These are phyloP conservation scores for Myxozyma melibiosi DNA, from an alignment of 805 yeast species.

Conservation along the genomic window DNA sequence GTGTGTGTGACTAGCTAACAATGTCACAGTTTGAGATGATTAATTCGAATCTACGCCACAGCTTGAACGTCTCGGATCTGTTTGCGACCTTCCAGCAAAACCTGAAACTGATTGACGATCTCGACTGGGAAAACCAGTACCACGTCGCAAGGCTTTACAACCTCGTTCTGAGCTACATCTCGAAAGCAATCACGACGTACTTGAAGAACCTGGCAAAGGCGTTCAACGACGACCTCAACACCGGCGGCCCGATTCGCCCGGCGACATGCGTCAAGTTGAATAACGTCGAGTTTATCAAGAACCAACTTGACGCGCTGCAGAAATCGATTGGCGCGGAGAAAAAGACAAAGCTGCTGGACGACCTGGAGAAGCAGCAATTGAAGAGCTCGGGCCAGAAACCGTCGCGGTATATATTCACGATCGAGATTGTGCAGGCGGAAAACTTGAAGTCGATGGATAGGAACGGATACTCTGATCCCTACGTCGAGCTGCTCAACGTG, in stretches of 20 bases:
- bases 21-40: neutral
- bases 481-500: constrained; percentile 65
- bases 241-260: neutral
- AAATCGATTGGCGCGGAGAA: constrained; percentile 60
- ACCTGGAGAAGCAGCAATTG: constrained; percentile 19
- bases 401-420: constrained; percentile 58
- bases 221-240: constrained; percentile 35
- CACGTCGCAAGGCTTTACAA: constrained; percentile 68
- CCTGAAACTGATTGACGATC: constrained; percentile 56
- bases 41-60: constrained; percentile 39
- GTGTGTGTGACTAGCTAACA: neutral
- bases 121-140: constrained; percentile 66
- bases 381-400: neutral
- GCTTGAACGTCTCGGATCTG: constrained; percentile 68
- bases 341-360: constrained; percentile 49
- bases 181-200: constrained; percentile 60
- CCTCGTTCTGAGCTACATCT: constrained; percentile 59
- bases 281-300: constrained; percentile 49
- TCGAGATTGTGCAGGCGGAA: constrained; percentile 65
- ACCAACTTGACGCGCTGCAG: constrained; percentile 54
- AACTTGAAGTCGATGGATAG: constrained; percentile 53
- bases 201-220: constrained; percentile 37
- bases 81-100: constrained; percentile 64
- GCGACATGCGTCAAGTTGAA: constrained; percentile 42
- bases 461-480: constrained; percentile 54